phyloP scores from a whole-genome alignment of 345 rosid genomes.

The Citropsis articulata region DNA sequence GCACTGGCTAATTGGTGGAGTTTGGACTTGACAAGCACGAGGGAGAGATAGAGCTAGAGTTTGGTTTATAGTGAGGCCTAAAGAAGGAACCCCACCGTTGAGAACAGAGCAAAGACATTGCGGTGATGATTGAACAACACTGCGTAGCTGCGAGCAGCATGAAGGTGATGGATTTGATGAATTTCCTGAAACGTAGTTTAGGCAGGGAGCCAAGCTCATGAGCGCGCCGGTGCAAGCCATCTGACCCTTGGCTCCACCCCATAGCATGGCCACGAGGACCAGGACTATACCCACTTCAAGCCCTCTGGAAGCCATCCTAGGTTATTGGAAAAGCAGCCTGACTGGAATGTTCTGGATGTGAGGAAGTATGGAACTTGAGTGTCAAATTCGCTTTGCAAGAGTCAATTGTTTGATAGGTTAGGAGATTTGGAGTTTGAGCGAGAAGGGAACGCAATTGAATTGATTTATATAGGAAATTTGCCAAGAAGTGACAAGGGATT shows the following conservation, averaged over 20 bases:
- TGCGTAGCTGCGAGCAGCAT: slow-evolving; percentile 60
- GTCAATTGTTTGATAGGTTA: slow-evolving; percentile 23
- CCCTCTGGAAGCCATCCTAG: slow-evolving; percentile 31
- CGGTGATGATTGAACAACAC: slow-evolving; percentile 57
- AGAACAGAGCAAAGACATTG: slow-evolving; percentile 64
- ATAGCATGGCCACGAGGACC: slow-evolving; percentile 29
- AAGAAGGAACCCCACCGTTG: slow-evolving; percentile 38
- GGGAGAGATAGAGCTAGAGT: slow-evolving; percentile 71
- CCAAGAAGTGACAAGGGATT: slow-evolving; percentile 14
- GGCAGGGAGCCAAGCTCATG: slow-evolving; percentile 50
- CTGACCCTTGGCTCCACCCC: slow-evolving; percentile 31
- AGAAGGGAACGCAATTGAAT: neutral
- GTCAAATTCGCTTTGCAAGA: slow-evolving; percentile 3
- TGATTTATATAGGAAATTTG: slow-evolving; percentile 15
- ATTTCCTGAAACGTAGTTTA: slow-evolving; percentile 56
- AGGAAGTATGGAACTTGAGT: neutral
- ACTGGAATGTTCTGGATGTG: neutral
- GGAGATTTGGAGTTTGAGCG: slow-evolving; percentile 15
- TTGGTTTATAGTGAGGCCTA: slow-evolving; percentile 58
- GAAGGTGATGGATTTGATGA: slow-evolving; percentile 56
- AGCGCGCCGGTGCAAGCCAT: slow-evolving; percentile 30
- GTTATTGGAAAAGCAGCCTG: neutral
- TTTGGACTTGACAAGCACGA: slow-evolving; percentile 54
- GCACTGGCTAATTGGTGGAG: slow-evolving; percentile 60
- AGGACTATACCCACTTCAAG: slow-evolving; percentile 21